Evolutionary conservation across 371 early-diverging fungal species (phyloP).

Genomic region (Mucor plumbeus): DNA sequence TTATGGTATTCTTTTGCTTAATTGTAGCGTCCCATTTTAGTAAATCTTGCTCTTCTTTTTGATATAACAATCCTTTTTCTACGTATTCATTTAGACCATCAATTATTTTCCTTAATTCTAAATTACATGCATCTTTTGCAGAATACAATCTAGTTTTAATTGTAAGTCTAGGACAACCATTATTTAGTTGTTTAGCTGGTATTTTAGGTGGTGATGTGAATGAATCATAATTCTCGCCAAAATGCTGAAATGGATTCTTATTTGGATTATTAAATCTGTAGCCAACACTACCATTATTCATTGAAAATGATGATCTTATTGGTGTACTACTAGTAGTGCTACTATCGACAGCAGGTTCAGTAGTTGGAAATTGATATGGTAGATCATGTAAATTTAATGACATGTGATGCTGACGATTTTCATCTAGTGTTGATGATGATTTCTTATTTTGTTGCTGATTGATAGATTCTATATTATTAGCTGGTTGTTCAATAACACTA

Average conservation of each 20-base stretch:
- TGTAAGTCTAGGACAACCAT: slow-evolving; percentile 21
- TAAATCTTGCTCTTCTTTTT: neutral
- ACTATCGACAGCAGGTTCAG: neutral
- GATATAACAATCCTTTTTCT: slow-evolving; percentile 66
- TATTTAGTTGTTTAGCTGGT: neutral
- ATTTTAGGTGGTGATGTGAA: neutral
- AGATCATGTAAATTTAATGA: slow-evolving; percentile 18
- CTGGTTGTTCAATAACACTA: neutral
- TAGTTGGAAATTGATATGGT: slow-evolving; percentile 12
- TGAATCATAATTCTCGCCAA: slow-evolving; percentile 14
- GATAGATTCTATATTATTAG: neutral
- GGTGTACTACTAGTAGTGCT: slow-evolving; percentile 8
- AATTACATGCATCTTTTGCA: slow-evolving; percentile 54
- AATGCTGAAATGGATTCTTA: slow-evolving; percentile 19
- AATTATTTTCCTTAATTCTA: slow-evolving; percentile 68
- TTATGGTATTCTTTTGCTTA: neutral
- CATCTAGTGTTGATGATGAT: neutral
- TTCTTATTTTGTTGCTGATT: neutral
- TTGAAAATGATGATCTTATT: slow-evolving; percentile 1
- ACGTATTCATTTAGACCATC: slow-evolving; percentile 75
- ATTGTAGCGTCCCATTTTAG: neutral
- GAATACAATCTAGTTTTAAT: slow-evolving; percentile 44
- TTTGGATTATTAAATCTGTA: slow-evolving; percentile 20
- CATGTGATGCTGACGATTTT: slow-evolving; percentile 6
- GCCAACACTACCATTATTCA: slow-evolving; percentile 5